Percentiles rank a stretch among this genome's conserved stretches.
Conservation (phyloP, 2,329 filamentous ascomycete species). For the Aspergillus texensis region DNA sequence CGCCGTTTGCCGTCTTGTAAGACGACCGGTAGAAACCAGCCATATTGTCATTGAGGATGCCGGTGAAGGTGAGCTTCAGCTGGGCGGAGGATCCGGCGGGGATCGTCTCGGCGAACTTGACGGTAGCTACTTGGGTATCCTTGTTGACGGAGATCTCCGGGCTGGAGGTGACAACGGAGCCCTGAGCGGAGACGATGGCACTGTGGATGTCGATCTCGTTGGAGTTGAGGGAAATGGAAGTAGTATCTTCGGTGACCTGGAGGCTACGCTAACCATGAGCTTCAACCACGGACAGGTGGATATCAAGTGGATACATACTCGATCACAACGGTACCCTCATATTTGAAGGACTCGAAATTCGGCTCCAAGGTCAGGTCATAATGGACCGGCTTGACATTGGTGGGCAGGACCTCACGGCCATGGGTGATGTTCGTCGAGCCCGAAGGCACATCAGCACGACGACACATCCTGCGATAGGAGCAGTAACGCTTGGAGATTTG, state of each 20-base stretch:
- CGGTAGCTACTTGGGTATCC: constrained; percentile 76
- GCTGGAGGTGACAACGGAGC: constrained; percentile 60
- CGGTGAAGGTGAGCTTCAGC: constrained; percentile 76
- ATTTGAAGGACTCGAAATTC: constrained; percentile 84
- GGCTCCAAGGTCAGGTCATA: constrained; percentile 92
- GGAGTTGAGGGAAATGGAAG: constrained; percentile 83
- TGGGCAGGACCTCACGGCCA: constrained; percentile 81
- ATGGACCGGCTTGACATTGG: constrained; percentile 88
- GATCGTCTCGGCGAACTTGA: constrained; percentile 75
- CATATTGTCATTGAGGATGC: constrained; percentile 89
- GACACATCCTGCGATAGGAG: constrained; percentile 75
- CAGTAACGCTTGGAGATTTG: constrained; percentile 60
- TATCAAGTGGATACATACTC: constrained; percentile 56
- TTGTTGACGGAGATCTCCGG: constrained; percentile 74
- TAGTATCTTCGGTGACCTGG: constrained; percentile 81
- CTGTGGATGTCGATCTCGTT: constrained; percentile 81
- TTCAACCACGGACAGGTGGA: not conserved
- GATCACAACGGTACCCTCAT: constrained; percentile 80
- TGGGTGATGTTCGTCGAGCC: constrained; percentile 62
- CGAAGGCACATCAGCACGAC: constrained; percentile 57
- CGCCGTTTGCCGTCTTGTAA: constrained; percentile 81
- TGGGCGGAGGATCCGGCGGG: constrained; percentile 75
- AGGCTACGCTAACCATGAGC: constrained; percentile 52
- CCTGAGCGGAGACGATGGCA: constrained; percentile 65
- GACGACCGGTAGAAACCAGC: constrained; percentile 96